Conservation (phyloP, 2,329 filamentous ascomycete species). For the Zopfia rhizophila region DNA sequence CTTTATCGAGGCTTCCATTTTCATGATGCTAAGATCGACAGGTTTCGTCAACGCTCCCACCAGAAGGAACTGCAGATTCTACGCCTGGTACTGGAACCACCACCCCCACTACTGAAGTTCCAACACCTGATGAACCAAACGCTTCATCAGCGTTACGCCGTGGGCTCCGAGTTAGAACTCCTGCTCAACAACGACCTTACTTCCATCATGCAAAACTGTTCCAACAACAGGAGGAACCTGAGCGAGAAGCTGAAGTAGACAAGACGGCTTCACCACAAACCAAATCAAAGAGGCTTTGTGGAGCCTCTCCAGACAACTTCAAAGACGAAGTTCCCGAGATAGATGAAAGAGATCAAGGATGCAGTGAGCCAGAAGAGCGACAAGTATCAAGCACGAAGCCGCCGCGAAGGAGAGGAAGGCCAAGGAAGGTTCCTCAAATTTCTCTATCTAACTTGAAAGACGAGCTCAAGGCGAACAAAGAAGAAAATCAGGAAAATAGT, state of each 20-base stretch:
- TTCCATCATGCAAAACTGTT: slow-evolving; percentile 45
- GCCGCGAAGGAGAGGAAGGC: slow-evolving; percentile 30
- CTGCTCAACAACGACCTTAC: slow-evolving; percentile 49
- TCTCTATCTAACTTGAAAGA: too few species aligned
- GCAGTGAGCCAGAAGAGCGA: not conserved
- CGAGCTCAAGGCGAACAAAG: too few species aligned
- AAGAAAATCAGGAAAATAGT: too few species aligned
- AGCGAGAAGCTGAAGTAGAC: too few species aligned
- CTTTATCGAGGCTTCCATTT: too few species aligned
- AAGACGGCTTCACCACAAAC: not conserved
- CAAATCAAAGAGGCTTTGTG: too few species aligned
- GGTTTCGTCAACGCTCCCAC: too few species aligned
- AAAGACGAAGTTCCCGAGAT: not conserved
- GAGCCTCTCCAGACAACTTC: not conserved
- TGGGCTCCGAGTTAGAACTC: slow-evolving; percentile 44
- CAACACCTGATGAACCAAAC: slow-evolving; percentile 33
- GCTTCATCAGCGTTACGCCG: slow-evolving; percentile 37
- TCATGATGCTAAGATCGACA: too few species aligned
- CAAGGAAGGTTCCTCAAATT: too few species aligned
- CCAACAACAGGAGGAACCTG: slow-evolving; percentile 36
- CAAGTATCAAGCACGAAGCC: not conserved
- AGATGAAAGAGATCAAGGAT: not conserved
- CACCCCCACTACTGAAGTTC: slow-evolving; percentile 20
- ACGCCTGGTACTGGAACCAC: not conserved
- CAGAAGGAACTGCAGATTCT: slow-evolving; percentile 1